Percentiles rank a stretch among this genome's conserved stretches.
These are phyloP conservation scores for Vicia villosa DNA, from an alignment of 306 rosid species.

Conservation along the genomic window DNA sequence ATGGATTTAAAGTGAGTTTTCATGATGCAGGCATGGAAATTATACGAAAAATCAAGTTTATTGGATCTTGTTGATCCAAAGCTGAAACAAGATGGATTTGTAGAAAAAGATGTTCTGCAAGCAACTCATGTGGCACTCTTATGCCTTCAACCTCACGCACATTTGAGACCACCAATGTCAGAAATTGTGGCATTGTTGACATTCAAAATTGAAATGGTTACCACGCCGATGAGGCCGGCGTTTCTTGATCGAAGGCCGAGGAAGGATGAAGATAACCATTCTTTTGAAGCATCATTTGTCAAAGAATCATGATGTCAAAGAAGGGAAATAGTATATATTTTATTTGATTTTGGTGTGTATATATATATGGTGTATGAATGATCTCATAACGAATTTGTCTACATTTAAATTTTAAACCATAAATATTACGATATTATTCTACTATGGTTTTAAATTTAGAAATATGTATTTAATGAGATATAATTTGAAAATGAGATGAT, in stretches of 20 bases:
- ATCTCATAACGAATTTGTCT: no score
- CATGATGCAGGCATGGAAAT: conserved; percentile 66
- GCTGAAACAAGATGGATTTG: conserved; percentile 53
- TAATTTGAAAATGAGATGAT: no score
- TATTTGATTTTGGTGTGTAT: not conserved
- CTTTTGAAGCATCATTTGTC: conserved; percentile 43
- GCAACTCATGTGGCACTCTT: conserved; percentile 73
- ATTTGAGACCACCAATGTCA: conserved; percentile 80
- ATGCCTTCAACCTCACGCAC: conserved; percentile 70
- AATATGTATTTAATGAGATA: no score
- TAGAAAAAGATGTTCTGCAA: conserved; percentile 60
- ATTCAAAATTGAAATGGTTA: conserved; percentile 54
- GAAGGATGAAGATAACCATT: conserved; percentile 37
- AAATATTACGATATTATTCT: no score
- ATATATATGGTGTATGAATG: not conserved
- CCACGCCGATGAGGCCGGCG: conserved; percentile 59
- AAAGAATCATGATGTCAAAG: not conserved
- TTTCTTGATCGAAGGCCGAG: conserved; percentile 54
- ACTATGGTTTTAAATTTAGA: no score
- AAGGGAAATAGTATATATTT: not conserved
- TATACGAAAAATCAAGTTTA: conserved; percentile 51
- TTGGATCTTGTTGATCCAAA: conserved; percentile 61
- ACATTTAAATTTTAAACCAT: no score
- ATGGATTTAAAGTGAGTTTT: not conserved
- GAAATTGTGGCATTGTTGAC: conserved; percentile 71